Base-by-base conservation (phyloP, 805 yeast species). In the Metschnikowia corniflorae region DNA sequence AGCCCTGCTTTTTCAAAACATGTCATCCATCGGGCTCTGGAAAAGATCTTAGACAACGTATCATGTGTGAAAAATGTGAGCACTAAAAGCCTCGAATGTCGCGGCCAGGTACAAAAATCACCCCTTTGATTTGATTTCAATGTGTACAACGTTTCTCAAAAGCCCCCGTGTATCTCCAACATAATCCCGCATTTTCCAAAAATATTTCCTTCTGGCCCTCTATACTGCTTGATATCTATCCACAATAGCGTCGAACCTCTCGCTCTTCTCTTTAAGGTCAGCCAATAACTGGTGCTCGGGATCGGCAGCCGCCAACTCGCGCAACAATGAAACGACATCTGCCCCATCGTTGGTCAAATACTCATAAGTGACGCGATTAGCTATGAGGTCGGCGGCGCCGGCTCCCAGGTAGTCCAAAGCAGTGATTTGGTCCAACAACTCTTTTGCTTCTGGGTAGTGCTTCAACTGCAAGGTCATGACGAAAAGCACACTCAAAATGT, bases 381-480 rank as follows among this genome's bases (percentile, higher is more conserved):
- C 84, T 26, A 82, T 48, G 26, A 77, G 65, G 54, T 78, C 78
- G 12, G 61, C 68, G 20, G 56, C 49, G 5, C 33, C 38, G 10
- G 28, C 27, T 10, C 50, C 47, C 29, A 47, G 45, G 13, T 63
- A 64, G 21, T 66, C 60, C 61, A 76, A 61, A 33, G 71, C 63
- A 20, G 62, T 63, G 9, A 83, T 63, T 46, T 63, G 70, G 26
- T 48, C 43, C 42, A 60, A 47, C 24, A 80, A 67, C 44, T 85
- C 86, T 41, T 75, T 73, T 7, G 96, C 89, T 62, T 91, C 97
- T 2, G 89, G 91, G 38, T 77, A 67, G 53, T 89, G 84, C 33
- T 80, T 77, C 57, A 87, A 74, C 63, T 86, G 87, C 50, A 89
- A 63, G 44, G 89, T 87, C 42, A 88, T 70, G 8, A 80, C 82